These are phyloP conservation scores for Epichloe sibirici DNA, from an alignment of 2,329 filamentous ascomycete species.

Conservation along the genomic window DNA sequence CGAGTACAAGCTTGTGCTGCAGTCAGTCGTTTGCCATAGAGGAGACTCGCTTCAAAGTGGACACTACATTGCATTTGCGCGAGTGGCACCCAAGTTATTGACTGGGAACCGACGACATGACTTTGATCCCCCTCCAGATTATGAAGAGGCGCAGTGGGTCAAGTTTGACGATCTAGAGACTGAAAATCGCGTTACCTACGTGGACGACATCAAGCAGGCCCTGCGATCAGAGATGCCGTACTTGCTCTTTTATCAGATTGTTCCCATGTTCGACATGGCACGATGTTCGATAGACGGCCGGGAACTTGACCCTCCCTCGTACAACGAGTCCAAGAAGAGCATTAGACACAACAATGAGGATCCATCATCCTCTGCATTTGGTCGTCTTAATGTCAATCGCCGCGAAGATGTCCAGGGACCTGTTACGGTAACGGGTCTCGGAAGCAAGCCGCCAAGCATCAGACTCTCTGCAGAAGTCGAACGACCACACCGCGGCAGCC, in stretches of 20 bases:
- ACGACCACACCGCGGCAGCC: conserved; percentile 32
- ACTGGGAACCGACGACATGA: conserved; percentile 46
- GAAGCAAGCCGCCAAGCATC: conserved; percentile 34
- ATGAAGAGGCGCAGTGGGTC: conserved; percentile 70
- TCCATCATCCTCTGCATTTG: conserved; percentile 4
- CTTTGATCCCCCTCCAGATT: conserved; percentile 48
- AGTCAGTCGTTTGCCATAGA: conserved; percentile 86
- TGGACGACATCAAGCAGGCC: conserved; percentile 66
- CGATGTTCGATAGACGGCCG: conserved; percentile 34
- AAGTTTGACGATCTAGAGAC: conserved; percentile 77
- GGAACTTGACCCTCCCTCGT: conserved; percentile 44
- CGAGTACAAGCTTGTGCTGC: conserved; percentile 88
- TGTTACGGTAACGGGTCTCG: conserved; percentile 10
- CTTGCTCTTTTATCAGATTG: conserved; percentile 87
- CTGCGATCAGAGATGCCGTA: conserved; percentile 86
- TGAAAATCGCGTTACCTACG: conserved; percentile 55
- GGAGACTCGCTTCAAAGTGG: conserved; percentile 77
- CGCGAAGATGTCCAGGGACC: conserved; percentile 15
- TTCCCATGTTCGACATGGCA: conserved; percentile 66
- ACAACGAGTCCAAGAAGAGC: conserved; percentile 38
- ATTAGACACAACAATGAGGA: conserved; percentile 20
- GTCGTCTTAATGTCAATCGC: conserved; percentile 3
- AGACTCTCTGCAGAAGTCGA: conserved; percentile 46
- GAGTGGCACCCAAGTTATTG: conserved; percentile 54
- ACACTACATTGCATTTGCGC: conserved; percentile 79